phyloP scores from a whole-genome alignment of 495 filamentous ascomycete genomes.

The Pyrenula massariospora region DNA sequence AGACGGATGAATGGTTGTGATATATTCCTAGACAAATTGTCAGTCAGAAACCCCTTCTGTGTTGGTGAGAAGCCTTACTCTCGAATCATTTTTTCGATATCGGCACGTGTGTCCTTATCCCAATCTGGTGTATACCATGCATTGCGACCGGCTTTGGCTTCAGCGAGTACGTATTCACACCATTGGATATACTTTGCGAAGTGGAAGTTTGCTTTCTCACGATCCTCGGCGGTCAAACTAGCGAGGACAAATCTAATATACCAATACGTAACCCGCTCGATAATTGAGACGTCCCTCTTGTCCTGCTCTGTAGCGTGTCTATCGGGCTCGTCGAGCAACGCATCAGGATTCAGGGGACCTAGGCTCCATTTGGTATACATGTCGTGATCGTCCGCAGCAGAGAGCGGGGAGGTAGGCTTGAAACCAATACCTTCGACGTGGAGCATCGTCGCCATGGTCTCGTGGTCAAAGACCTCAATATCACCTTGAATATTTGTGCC shows the following conservation, averaged over 20 bases:
- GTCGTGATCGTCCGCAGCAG: not conserved
- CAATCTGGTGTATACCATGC: not conserved
- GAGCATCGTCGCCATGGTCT: not conserved
- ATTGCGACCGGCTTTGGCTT: not conserved
- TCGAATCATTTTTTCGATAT: not conserved
- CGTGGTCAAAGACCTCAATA: not conserved
- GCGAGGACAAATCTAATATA: not conserved
- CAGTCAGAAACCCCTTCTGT: not conserved
- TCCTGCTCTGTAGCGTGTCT: not conserved
- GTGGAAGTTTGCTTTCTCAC: not conserved
- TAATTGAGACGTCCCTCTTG: not conserved
- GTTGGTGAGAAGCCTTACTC: not conserved
- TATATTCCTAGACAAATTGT: not conserved
- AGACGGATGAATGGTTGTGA: not conserved
- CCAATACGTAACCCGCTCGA: not conserved
- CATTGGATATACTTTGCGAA: not conserved
- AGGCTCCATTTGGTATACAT: not conserved
- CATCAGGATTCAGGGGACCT: not conserved
- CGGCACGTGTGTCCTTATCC: not conserved
- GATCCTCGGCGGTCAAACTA: not conserved
- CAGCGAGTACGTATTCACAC: not conserved
- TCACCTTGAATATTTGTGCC: not conserved
- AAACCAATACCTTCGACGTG: not conserved
- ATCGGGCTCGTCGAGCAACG: not conserved
- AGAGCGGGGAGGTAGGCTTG: not conserved